Conservation (phyloP, 2,329 filamentous ascomycete species). For the Aspergillus spinulosporus region DNA sequence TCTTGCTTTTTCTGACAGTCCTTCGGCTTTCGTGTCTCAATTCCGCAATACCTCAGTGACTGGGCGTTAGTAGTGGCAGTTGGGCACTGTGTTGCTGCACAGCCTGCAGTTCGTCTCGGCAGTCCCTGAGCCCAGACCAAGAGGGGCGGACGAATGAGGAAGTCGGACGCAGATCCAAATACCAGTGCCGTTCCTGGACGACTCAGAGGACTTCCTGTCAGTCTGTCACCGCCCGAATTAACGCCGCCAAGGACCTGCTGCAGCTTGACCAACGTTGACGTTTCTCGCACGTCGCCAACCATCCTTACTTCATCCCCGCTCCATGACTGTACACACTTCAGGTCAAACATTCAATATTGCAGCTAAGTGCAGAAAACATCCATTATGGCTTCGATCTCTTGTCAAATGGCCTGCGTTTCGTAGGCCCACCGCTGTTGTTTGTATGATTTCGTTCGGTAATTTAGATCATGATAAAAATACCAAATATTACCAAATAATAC, state of each 20-base stretch:
- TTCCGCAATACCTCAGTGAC: neutral
- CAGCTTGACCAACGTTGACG: too few relatives aligned
- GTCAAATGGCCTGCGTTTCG: too few relatives aligned
- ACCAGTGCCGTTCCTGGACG: neutral
- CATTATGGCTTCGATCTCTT: too few relatives aligned
- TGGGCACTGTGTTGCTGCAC: too few relatives aligned
- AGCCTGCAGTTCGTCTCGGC: neutral
- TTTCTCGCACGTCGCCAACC: neutral
- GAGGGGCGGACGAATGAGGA: neutral
- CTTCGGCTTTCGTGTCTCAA: neutral
- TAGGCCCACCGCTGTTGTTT: too few relatives aligned
- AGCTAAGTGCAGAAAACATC: too few relatives aligned
- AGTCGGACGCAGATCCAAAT: conserved; percentile 7
- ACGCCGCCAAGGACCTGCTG: neutral
- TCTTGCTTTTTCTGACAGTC: neutral
- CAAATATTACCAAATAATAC: neutral
- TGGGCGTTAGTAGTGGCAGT: too few relatives aligned
- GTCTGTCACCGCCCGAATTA: neutral
- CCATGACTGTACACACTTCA: neutral
- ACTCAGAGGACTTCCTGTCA: neutral
- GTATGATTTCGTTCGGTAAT: too few relatives aligned
- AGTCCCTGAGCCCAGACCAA: neutral
- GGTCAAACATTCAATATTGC: too few relatives aligned
- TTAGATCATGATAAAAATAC: neutral
- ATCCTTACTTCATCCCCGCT: neutral